Conservation (phyloP, 1,284 basidiomycete genomes). For the Inonotus obliquus region DNA sequence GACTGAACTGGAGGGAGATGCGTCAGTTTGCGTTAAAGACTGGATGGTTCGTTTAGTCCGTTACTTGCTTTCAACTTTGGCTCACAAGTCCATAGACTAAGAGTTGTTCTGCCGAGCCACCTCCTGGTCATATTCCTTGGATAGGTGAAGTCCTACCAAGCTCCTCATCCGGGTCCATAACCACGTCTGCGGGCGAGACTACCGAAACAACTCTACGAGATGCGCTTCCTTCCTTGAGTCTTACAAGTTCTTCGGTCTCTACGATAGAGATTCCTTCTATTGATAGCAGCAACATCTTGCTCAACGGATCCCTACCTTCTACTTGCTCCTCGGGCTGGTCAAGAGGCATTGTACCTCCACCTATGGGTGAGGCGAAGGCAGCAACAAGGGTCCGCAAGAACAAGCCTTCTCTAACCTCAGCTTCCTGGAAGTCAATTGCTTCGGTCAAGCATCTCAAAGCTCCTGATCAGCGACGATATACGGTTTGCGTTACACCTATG, state of each 20-base stretch:
- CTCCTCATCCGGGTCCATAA: not conserved
- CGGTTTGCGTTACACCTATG: not conserved
- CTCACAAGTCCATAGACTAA: not conserved
- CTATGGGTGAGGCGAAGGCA: not conserved
- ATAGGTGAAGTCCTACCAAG: slow-evolving; percentile 1
- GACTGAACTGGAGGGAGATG: not conserved
- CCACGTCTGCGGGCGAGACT: not conserved
- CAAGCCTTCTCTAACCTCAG: not conserved
- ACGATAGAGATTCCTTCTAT: slow-evolving; percentile 6
- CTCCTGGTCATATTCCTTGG: slow-evolving; percentile 19
- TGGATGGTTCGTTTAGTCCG: slow-evolving; percentile 14
- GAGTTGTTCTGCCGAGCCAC: not conserved
- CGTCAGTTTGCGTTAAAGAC: not conserved
- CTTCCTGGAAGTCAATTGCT: not conserved
- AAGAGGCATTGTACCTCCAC: slow-evolving; percentile 1
- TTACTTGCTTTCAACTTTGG: not conserved
- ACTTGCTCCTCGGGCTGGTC: slow-evolving; percentile 16
- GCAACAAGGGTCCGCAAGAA: not conserved
- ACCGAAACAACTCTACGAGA: not conserved
- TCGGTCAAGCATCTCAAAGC: not conserved
- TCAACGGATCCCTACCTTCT: slow-evolving; percentile 14
- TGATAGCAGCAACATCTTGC: slow-evolving; percentile 1
- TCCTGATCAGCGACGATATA: slow-evolving; percentile 1
- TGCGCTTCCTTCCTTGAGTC: not conserved
- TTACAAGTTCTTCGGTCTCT: not conserved